Evolutionary conservation across 106 monocot genomes (phyloP), one percentile per base, ranked within the genome.

Genomic region (Gastrodia elata): DNA sequence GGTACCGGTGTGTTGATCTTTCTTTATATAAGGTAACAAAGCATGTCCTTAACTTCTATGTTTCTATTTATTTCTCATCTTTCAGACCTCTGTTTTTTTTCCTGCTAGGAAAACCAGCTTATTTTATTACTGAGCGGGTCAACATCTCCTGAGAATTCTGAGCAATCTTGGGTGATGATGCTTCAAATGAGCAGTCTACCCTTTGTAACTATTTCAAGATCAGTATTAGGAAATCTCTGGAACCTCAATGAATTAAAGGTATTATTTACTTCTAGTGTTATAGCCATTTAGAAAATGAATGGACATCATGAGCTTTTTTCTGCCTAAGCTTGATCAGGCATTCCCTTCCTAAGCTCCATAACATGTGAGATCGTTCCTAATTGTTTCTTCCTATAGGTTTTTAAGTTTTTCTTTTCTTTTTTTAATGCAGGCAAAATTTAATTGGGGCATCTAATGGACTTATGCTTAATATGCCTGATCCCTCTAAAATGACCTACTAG

Each of bases 151-250:
- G 92, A 90, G 69, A 81, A 27, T 72, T 73, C 83, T 41, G 88
- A 67, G 55, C 84, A 75, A 65, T 87, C 97, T 38, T 86, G 69
- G 75, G 90, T 97, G 84, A 88, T 88, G 82, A 84, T 97, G 92
- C 24, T 97, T 43, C 82, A 84, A 73, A 76, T 72, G 55, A 77
- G 56, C 65, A 80, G 76, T 69, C 81, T 88, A 72, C 76, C 84
- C 48, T 97, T 93, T 73, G 16, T 71, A 28, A 39, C 87, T 79
- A 58, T 96, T 68, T 75, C 89, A 79, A 79, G 40, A 74, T 68
- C 32, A 36, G 30, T 38, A 30, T 26, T 64, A 74, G 34, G 71
- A 39, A 77, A 84, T 42, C 11, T 76, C 13, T 97, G 90, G 86
- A 83, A 69, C 71, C 72, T 89, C 59, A 74, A 78, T 69, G 80